A percentile compares a stretch with the other conserved stretches of the same genome.
Evolutionary conservation across 352 stramenopile species (phyloP).

Genomic region (Globisporangium nodosum): DNA sequence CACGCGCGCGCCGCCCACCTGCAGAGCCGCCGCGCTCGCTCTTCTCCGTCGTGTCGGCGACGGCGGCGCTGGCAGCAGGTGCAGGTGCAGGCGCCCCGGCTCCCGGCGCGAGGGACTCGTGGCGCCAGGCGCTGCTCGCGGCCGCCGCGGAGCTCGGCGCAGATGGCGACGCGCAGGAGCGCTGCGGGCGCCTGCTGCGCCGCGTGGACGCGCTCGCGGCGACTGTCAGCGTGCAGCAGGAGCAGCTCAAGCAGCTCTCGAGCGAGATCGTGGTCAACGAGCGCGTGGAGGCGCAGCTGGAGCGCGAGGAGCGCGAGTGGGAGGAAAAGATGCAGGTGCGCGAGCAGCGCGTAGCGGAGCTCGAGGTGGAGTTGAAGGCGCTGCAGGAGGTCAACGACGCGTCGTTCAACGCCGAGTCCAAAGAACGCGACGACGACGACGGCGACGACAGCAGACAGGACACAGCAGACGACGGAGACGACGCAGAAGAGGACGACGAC

Average conservation of each 20-base stretch:
- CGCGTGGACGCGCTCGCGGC: slow-evolving; percentile 36
- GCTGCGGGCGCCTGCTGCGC: slow-evolving; percentile 24
- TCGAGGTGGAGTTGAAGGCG: slow-evolving; percentile 46
- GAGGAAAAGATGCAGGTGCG: slow-evolving; percentile 50
- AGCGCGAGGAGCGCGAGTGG: slow-evolving; percentile 50
- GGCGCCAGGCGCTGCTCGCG: slow-evolving; percentile 23
- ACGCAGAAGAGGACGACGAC: slow-evolving; percentile 3
- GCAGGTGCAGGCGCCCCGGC: slow-evolving; percentile 12
- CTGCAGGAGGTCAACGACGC: slow-evolving; percentile 28
- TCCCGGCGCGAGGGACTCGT: slow-evolving; percentile 14
- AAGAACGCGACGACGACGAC: background rate
- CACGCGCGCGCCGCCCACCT: background rate
- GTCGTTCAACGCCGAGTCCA: slow-evolving; percentile 4
- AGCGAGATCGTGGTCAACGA: slow-evolving; percentile 46
- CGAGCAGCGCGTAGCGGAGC: slow-evolving; percentile 36
- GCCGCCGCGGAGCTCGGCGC: slow-evolving; percentile 17
- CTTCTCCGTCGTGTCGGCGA: slow-evolving; percentile 32
- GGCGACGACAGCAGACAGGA: background rate
- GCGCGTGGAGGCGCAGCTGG: slow-evolving; percentile 48
- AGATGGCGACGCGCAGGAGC: slow-evolving; percentile 17
- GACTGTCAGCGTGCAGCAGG: slow-evolving; percentile 28
- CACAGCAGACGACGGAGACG: slow-evolving; percentile 7
- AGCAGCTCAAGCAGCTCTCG: slow-evolving; percentile 22
- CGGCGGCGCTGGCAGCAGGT: slow-evolving; percentile 12
- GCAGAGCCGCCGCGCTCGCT: slow-evolving; percentile 17